phyloP scores from a whole-genome alignment of 352 stramenopile species.

The Pythium rishiriense region DNA sequence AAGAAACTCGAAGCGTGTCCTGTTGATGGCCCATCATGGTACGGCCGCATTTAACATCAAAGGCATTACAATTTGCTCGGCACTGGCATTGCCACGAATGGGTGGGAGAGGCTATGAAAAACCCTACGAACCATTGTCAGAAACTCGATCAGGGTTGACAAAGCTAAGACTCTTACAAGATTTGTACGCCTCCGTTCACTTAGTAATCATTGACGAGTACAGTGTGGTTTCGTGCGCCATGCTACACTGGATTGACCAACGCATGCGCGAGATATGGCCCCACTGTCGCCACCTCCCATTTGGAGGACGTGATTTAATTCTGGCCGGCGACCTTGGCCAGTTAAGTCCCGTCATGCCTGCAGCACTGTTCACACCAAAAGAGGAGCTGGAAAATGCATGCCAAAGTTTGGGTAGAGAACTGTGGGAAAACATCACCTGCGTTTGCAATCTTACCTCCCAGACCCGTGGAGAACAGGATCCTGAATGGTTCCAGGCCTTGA shows the following conservation, averaged over 20 bases:
- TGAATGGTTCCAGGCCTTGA: neutral
- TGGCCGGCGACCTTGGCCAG: neutral
- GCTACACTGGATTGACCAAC: neutral
- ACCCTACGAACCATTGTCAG: no score
- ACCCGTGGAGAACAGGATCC: neutral
- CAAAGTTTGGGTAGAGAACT: neutral
- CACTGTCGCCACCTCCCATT: neutral
- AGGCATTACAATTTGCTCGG: neutral
- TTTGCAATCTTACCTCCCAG: neutral
- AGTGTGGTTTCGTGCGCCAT: neutral
- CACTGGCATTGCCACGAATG: no score
- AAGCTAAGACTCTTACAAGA: neutral
- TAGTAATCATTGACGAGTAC: neutral
- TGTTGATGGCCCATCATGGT: slow-evolving; percentile 12
- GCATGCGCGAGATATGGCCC: neutral
- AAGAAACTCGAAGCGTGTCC: neutral
- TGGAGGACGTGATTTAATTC: neutral
- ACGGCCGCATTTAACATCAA: slow-evolving; percentile 5
- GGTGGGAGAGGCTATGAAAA: no score
- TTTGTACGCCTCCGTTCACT: neutral
- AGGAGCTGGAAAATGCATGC: neutral
- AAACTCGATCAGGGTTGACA: neutral
- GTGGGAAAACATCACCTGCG: neutral
- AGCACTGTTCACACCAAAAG: neutral
- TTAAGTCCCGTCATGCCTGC: neutral